Evolutionary conservation across 768 basidiomycete genomes (phyloP), one percentile per base, ranked within the genome.

Genomic region (Gelatoporia subvermispora): DNA sequence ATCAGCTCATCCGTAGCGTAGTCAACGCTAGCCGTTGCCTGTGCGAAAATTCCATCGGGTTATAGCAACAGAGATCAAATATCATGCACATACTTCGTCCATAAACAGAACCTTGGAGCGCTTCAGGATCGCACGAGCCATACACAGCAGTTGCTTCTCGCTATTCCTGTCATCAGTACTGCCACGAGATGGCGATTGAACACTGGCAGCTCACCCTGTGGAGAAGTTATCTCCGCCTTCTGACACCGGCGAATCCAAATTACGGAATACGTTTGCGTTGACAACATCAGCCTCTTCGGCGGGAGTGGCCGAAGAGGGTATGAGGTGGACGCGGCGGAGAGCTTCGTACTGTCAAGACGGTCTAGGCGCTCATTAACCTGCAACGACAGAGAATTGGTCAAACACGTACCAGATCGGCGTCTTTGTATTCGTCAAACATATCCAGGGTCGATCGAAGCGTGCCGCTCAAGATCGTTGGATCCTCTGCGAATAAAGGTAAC

Each of bases 161-260:
- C 84, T 82, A 38, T 10, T 28, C 28, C 22, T 41, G 13, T 13
- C 24, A 31, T 35, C 24, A 44, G 41, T 35, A 48, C 35, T 41
- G 53, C n/a, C 4, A 15, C 5, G 4, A 4, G 18, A 4, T 18
- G 4, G 16, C 35, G 11, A 5, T 60, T 35, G 23, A 45, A 10
- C n/a, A n/a, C n/a, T 24, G 4, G 42, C n/a, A n/a, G 36, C 74
- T 40, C 49, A 86, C 85, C 87, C 88, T 7, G 87, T 85, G 0
- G 87, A 90, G 63, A 93, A 93, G 68, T 93, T 94, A 17, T 94
- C 92, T 16, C 88, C 89, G 1, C 86, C 88, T 68, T 93, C 90
- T 1, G 84, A 84, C 2, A 90, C 85, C 7, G 74, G 55, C 0
- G 82, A 85, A 52, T 91, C 86, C 5, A 90, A 69, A 57, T 84